Evolutionary conservation across 2,329 filamentous ascomycete genomes (phyloP), one percentile per base, ranked within the genome.

Genomic region (Paecilomyces sp.): DNA sequence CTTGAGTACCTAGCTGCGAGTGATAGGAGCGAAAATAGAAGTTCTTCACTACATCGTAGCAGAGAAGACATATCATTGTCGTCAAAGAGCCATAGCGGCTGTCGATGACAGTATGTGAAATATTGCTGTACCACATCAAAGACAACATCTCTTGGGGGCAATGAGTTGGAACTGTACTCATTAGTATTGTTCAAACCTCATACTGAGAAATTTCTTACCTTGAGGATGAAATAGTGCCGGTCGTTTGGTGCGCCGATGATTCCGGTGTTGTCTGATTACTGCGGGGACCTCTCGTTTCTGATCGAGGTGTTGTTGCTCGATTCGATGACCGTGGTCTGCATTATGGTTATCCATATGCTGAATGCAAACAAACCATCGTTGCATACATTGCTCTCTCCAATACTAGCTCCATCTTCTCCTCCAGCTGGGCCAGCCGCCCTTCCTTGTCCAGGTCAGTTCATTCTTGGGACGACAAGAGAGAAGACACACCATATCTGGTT

Each of bases 71-170:
- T 18, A 22, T 67, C 64, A 22, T 63, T 57, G 11, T 34, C 57
- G 25, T 66, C 66, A 47, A 68, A 66, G 8, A 66, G 56, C 66
- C 66, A 68, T 12, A 68, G 57, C 13, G 66, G 66, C 54, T 68
- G 66, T 36, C 59, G 62, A 51, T 68, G 66, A 56, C 64, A 68
- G 36, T 59, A 65, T 30, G 61, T 60, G 41, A 67, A 68, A 58
- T 66, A 67, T 13, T 62, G 58, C 1, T 60, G 53, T 18, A 65
- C n/a, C 28, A 36, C 50, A 15, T 62, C 60, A 36, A 28, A 36
- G 25, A 63, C 57, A 22, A 65, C 51, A 7, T 56, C 55, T 31
- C 50, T 57, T 4, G 61, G 54, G 25, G 62, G 62, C n/a, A 56
- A 7, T 22, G 56, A 34, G 18, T 57, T 58, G 30, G 56, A 15